Percentiles rank a stretch among this genome's conserved stretches.
Evolutionary conservation across 2,329 filamentous ascomycete species (phyloP).

Genomic region (Westerdykella aurantiaca): DNA sequence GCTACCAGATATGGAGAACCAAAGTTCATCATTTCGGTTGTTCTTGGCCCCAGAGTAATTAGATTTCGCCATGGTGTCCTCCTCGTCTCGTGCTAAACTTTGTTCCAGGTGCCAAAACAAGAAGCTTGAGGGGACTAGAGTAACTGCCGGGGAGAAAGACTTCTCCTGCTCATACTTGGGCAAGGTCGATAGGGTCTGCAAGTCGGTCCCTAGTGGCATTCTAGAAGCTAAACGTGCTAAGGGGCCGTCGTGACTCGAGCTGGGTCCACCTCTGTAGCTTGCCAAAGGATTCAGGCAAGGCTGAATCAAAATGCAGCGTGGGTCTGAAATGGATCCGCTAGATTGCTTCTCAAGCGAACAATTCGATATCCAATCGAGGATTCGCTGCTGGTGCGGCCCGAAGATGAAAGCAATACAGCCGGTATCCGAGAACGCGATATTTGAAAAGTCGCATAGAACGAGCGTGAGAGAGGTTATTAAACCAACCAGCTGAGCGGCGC

Average conservation of each 20-base stretch:
- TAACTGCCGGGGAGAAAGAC: conserved; percentile 16
- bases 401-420: conserved; percentile 2
- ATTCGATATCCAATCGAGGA: conserved; percentile 19
- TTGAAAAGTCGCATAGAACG: conserved; percentile 8
- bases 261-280: conserved; percentile 15
- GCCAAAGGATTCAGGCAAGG: conserved; percentile 16
- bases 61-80: conserved; percentile 18
- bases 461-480: conserved; percentile 22
- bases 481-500: conserved; percentile 11
- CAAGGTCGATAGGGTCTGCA: conserved; percentile 25
- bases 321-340: conserved; percentile 26
- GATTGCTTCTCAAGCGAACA: conserved; percentile 21
- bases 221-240: conserved; percentile 16
- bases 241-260: conserved; percentile 21
- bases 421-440: conserved; percentile 18
- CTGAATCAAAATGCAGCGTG: conserved; percentile 19
- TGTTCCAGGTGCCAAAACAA: conserved; percentile 14
- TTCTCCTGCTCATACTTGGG: conserved; percentile 18
- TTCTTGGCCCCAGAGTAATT: conserved; percentile 10
- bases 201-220: conserved; percentile 26
- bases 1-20: conserved; percentile 24
- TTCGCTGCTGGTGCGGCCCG: conserved; percentile 11
- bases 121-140: conserved; percentile 14
- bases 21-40: conserved; percentile 21
- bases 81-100: conserved; percentile 6